Evolutionary conservation across 495 filamentous ascomycete species (phyloP).

Genomic region (Daldinia concentrica): DNA sequence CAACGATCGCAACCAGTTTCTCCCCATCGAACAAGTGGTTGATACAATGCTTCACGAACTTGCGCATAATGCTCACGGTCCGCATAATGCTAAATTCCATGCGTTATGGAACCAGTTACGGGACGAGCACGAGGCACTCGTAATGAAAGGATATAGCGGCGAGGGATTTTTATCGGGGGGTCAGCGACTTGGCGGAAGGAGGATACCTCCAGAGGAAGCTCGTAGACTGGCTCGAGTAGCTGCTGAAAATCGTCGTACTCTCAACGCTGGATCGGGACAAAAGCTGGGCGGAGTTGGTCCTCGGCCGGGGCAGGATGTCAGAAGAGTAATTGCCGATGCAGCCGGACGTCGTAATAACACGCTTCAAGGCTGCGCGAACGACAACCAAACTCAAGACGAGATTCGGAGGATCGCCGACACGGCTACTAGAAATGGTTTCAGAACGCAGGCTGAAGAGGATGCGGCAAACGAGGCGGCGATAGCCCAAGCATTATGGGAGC

Average conservation of each 20-base stretch:
- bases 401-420: conserved; percentile 69
- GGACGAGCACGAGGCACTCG: conserved; percentile 79
- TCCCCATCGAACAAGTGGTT: conserved; percentile 79
- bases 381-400: conserved; percentile 66
- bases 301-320: conserved; percentile 73
- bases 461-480: conserved; percentile 93
- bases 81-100: conserved; percentile 85
- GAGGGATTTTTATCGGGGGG: conserved; percentile 87
- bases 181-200: conserved; percentile 72
- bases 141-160: conserved; percentile 86
- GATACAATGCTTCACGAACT: conserved; percentile 98
- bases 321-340: conserved; percentile 77
- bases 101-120: conserved; percentile 87
- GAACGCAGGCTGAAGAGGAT: conserved; percentile 86
- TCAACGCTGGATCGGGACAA: conserved; percentile 72
- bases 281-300: conserved; percentile 73
- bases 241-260: conserved; percentile 74
- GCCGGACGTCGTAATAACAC: conserved; percentile 72
- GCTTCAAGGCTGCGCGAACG: conserved; percentile 77
- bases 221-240: conserved; percentile 76
- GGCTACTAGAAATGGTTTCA: conserved; percentile 76
- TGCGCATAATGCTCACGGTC: conserved; percentile 84
- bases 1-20: conserved; percentile 77
- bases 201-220: conserved; percentile 77
- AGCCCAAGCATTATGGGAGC: conserved; percentile 83